These are phyloP conservation scores for Trichocladium uniseriatum DNA, from an alignment of 495 filamentous ascomycete genomes.

Conservation along the genomic window DNA sequence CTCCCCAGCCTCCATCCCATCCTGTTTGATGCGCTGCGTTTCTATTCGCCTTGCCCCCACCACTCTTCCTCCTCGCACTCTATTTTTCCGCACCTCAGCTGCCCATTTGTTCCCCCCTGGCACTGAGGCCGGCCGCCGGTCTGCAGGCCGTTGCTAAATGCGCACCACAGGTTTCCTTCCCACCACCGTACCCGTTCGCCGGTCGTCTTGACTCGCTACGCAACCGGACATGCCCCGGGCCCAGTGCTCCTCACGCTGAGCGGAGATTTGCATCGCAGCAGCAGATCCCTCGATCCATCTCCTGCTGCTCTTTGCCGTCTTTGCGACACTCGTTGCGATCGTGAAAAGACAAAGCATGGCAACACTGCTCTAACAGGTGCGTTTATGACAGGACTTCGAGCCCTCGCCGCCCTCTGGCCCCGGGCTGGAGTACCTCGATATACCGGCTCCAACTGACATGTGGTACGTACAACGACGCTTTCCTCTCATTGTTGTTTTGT, in stretches of 20 bases:
- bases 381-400: conserved; percentile 39
- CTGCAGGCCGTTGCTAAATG: conserved; percentile 11
- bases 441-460: conserved; percentile 39
- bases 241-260: not conserved
- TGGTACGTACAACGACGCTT: conserved; percentile 30
- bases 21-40: not conserved
- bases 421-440: conserved; percentile 42
- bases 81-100: conserved; percentile 4
- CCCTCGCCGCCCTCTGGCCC: conserved; percentile 38
- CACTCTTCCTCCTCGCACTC: conserved; percentile 1
- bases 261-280: not conserved
- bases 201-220: not conserved
- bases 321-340: not conserved
- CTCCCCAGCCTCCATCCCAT: conserved; percentile 4
- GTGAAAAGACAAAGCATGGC: conserved; percentile 12
- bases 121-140: not conserved
- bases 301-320: not conserved
- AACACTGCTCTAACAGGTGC: conserved; percentile 21
- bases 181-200: conserved; percentile 1
- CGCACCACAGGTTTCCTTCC: conserved; percentile 12
- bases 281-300: not conserved
- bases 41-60: conserved; percentile 13
- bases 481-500: conserved; percentile 9
- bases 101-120: not conserved
- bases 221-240: not conserved